Percentiles rank a stretch among this genome's conserved stretches.
Evolutionary conservation across 1,139 yeast species (phyloP).

Genomic region (Geotrichum candidum): DNA sequence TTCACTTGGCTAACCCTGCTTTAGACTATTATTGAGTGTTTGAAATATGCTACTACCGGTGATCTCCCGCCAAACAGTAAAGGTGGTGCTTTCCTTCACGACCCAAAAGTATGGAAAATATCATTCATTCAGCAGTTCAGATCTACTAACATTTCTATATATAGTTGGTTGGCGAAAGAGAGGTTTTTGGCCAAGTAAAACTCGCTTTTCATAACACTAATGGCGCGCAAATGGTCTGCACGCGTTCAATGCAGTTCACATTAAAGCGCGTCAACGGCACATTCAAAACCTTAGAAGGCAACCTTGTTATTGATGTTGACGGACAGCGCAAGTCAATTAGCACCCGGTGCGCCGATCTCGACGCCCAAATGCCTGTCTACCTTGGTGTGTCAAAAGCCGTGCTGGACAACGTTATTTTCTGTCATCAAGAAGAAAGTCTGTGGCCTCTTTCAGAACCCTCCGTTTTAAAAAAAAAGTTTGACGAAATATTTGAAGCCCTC

Average conservation of each 20-base stretch:
- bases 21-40: slow-evolving; percentile 80
- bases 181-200: slow-evolving; percentile 84
- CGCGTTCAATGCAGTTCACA: slow-evolving; percentile 73
- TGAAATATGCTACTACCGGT: slow-evolving; percentile 92
- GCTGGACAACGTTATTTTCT: slow-evolving; percentile 86
- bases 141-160: background rate
- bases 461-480: slow-evolving; percentile 81
- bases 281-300: slow-evolving; percentile 89
- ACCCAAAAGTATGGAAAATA: slow-evolving; percentile 57
- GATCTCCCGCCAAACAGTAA: slow-evolving; percentile 92
- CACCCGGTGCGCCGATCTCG: slow-evolving; percentile 81
- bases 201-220: slow-evolving; percentile 73
- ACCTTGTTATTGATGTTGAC: slow-evolving; percentile 56
- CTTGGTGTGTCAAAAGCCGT: slow-evolving; percentile 87
- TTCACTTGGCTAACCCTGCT: background rate
- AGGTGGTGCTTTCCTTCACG: slow-evolving; percentile 95
- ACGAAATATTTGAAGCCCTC: slow-evolving; percentile 92
- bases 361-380: slow-evolving; percentile 69
- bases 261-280: slow-evolving; percentile 59
- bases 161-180: slow-evolving; percentile 50
- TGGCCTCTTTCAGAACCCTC: slow-evolving; percentile 98
- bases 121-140: background rate
- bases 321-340: slow-evolving; percentile 72
- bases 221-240: slow-evolving; percentile 74
- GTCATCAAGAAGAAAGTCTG: slow-evolving; percentile 94